These are phyloP conservation scores for Crithidia expoeki DNA, from an alignment of 208 protist genomes.

Conservation along the genomic window DNA sequence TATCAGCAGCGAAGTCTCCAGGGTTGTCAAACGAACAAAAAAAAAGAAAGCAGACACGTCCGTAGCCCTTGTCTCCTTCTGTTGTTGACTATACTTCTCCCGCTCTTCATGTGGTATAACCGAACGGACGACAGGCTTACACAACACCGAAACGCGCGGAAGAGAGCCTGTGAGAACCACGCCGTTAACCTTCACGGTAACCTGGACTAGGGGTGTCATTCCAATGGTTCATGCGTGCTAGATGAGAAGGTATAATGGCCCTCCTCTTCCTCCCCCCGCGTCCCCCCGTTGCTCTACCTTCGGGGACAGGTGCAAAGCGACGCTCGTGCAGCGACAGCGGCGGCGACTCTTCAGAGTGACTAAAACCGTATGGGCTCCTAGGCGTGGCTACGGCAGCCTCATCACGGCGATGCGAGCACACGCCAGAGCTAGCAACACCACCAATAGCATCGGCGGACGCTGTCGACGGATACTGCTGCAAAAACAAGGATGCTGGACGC, in stretches of 20 bases:
- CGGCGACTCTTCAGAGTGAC: neutral
- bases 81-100: too few species aligned
- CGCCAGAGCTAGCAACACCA: too few species aligned
- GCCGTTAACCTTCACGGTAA: too few species aligned
- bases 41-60: neutral
- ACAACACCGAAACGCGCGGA: too few species aligned
- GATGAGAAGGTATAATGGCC: neutral
- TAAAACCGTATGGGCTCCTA: conserved; percentile 2
- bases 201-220: too few species aligned
- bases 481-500: neutral
- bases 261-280: neutral
- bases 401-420: neutral
- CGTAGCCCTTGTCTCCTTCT: neutral
- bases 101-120: too few species aligned
- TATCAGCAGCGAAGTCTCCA: too few species aligned
- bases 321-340: neutral
- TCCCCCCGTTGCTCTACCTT: neutral
- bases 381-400: conserved; percentile 4
- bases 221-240: conserved; percentile 16
- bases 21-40: too few species aligned
- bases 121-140: too few species aligned
- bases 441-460: too few species aligned
- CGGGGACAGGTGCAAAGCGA: conserved; percentile 3
- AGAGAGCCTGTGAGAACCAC: too few species aligned
- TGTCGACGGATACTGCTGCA: neutral